Base-by-base conservation (phyloP, 1,284 basidiomycete species). In the Cutaneotrichosporon curvatum region DNA sequence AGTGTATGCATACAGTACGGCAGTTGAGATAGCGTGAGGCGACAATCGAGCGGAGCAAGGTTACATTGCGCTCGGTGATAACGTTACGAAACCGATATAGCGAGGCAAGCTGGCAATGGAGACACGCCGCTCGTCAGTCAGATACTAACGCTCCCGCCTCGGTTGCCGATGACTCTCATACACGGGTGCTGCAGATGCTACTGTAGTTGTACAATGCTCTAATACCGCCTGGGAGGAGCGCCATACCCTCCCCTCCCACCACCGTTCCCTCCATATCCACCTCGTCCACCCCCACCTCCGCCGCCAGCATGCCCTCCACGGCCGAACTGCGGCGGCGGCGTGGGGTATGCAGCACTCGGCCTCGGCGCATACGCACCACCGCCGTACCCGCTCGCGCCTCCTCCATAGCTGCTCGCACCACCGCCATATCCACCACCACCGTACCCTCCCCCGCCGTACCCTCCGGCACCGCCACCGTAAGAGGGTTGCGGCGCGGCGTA, bases 361-460 rank as follows among this genome's bases (percentile, higher is more conserved):
- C 25, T 7, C 12, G 25, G 25, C n/a, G 14, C 32, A 9, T 22
- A 39, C 10, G 25, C 28, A 33, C 40, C 40, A 22, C 40, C 30
- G 14, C 40, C 40, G 30, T 38, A 38, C 25, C 28, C 18, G n/a
- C 39, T 12, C 4, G 39, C 38, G 8, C 33, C 33, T 11, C 30
- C 40, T 10, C 40, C 40, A 21, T 42, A 42, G 9, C 66, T 60
- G 18, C 61, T 57, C 15, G 56, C 63, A 43, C 64, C 64, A 0
- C 72, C 70, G 40, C 73, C 73, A 25, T 71, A 65, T 25, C 72
- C 70, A 39, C 75, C 74, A 18, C 62, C 65, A 23, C 72, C 71
- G 38, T 68, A 68, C 42, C 70, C 66, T 42, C 75, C 74, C 16
- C 62, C 65, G 23, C 72, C 71, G 38, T 68, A 68, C 42, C 70